Base-by-base conservation (phyloP, 352 stramenopile genomes). In the Aphanomyces invadans region DNA sequence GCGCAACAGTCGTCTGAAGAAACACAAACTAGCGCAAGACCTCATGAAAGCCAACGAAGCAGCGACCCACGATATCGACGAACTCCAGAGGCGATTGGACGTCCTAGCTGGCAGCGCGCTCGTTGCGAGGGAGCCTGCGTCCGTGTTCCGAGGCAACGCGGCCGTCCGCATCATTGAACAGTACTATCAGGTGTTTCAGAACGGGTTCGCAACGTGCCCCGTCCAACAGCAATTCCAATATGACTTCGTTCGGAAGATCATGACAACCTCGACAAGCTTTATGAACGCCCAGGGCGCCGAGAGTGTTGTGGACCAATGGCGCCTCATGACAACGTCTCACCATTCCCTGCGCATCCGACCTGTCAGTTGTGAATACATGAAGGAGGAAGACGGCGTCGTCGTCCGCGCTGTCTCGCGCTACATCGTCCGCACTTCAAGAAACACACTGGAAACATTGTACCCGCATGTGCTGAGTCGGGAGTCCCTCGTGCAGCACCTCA, bases 401-500 rank as follows among this genome's bases (percentile, higher is more conserved):
- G 60, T 67, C n/a, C 45, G 60, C 29, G 60, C 60, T 1, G 42
- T 67, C 23, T 67, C 60, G 12, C 28, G 60, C 5, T 74, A 71
- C 62, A 62, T 62, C 31, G 48, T 70, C 2, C 59, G 44, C 23
- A 63, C 74, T 29, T 70, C 71, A 19, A 17, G 49, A 10, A 57
- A 53, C n/a, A 70, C 71, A 26, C 36, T 76, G 12, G 25, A 29
- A 23, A 56, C 63, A 12, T 33, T 76, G 15, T 76, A 74, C 45
- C 71, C 71, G 25, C 71, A 76, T 48, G 44, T 76, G 7, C 23
- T 72, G 5, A 38, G 25, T 33, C 61, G 73, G 38, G 57, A 70
- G 42, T 61, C 52, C 48, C 51, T 76, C 29, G 29, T 74, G 25
- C 68, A 72, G 33, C 25, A 19, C 19, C 57, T 76, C 28, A 44